Base-by-base conservation (phyloP, 129 eudicot genomes). In the Gnaphalium uliginosum region DNA sequence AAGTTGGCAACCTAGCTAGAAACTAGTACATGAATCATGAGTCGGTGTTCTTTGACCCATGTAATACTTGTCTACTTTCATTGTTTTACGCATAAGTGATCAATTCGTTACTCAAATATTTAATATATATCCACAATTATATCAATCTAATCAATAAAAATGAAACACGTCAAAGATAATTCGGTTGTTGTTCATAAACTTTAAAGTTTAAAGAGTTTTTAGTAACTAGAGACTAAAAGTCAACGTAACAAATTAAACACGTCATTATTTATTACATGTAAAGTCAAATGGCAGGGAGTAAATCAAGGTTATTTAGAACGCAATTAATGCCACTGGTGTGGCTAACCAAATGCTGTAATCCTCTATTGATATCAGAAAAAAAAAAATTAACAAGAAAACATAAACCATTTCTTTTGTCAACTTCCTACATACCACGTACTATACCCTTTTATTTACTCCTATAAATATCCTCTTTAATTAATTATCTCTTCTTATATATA, bases 241-340 rank as follows among this genome's bases (percentile, higher is more conserved):
- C 64, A 35, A 25, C 48, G 8, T 43, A 27, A 33, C 23, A 7
- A 26, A 24, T n/a, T n/a, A 62, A 29, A 26, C 17, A 51, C 37
- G 6, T 71, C 33, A 66, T 21, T 59, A 27, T 53, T 81, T 54
- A 48, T 39, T 32, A 2, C 32, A 62, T 19, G 11, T 13, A 79
- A 79, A 79, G 78, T 72, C 83, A 72, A 72, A 63, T 17, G 29
- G 51, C 2, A 18, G 77, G 66, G 73, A 63, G 82, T 32, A 54
- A 76, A 76, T 43, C 71, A 58, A 69, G 73, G 50, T 54, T 50
- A 29, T 27, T 46, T 67, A 70, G 71, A 39, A 65, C 13, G 71
- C 83, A 83, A 33, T 88, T 77, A 82, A 88, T 75, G 80, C 76
- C 21, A 51, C 27, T 58, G 76, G 89, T 82, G 76, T 87, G 79